Conservation (phyloP, 202 grass and related monocot species). For the Hordeum pubiflorum region DNA sequence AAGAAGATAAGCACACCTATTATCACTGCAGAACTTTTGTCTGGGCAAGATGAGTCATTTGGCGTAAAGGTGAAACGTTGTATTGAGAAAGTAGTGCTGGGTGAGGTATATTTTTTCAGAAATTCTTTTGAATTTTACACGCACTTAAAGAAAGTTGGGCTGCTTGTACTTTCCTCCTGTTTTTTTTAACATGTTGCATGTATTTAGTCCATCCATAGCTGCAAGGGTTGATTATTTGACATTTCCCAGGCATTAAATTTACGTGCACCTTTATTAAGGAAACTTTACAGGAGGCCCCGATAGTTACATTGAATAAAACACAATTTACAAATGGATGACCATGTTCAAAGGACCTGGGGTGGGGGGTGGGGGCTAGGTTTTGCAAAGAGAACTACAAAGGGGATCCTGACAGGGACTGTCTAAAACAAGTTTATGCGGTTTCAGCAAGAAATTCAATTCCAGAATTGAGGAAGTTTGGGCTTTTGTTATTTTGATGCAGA, state of each 20-base stretch:
- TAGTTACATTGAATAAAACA: background rate
- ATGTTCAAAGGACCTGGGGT: background rate
- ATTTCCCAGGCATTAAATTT: background rate
- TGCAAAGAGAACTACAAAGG: background rate
- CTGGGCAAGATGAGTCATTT: constrained; percentile 35
- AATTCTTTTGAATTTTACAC: background rate
- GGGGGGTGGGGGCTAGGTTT: too few species aligned
- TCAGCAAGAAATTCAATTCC: background rate
- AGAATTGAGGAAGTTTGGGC: background rate
- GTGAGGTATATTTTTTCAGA: constrained; percentile 43
- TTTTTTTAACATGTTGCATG: background rate
- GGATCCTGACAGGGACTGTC: background rate
- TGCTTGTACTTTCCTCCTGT: background rate
- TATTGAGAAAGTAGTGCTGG: constrained; percentile 76
- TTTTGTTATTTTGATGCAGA: constrained; percentile 8
- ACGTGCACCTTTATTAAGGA: background rate
- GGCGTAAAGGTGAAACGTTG: constrained; percentile 66
- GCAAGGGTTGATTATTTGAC: background rate
- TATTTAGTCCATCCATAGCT: constrained; percentile 15
- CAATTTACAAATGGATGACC: background rate
- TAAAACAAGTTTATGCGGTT: background rate
- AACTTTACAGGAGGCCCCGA: background rate
- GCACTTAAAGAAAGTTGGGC: background rate
- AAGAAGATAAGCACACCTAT: constrained; percentile 95
- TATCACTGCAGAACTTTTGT: constrained; percentile 56